Conservation (phyloP, 1,284 basidiomycete genomes). For the Uromyces viciae-fabae region DNA sequence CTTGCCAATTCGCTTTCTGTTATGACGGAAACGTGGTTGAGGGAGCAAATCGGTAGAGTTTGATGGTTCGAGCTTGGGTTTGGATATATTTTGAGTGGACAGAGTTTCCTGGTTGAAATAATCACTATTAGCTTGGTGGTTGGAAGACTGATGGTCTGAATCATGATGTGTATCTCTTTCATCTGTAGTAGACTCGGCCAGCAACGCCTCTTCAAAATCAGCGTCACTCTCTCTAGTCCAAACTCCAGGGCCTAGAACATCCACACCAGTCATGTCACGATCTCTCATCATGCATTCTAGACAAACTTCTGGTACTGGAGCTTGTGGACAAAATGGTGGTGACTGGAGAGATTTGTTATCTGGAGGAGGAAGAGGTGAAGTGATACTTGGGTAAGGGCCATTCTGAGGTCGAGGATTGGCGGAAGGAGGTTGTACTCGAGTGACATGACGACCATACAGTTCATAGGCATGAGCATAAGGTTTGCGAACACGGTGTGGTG, state of each 20-base stretch:
- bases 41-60: constrained; percentile 52
- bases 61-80: constrained; percentile 17
- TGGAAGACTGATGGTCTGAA: background rate
- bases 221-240: constrained; percentile 90
- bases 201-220: constrained; percentile 71
- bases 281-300: constrained; percentile 99
- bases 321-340: too few species aligned
- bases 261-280: constrained; percentile 93
- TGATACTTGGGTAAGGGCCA: background rate
- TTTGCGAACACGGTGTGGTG: background rate
- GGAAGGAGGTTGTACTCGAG: constrained; percentile 26
- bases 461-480: constrained; percentile 34
- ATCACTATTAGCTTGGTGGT: background rate
- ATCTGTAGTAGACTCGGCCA: constrained; percentile 61
- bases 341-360: constrained; percentile 55
- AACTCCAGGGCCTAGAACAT: constrained; percentile 75
- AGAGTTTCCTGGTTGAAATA: too few species aligned
- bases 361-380: background rate
- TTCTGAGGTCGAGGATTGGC: background rate
- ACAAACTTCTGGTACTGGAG: constrained; percentile 82
- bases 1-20: constrained; percentile 59
- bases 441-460: constrained; percentile 23
- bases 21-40: constrained; percentile 64
- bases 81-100: too few species aligned
- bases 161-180: constrained; percentile 45